Evolutionary conservation across 768 basidiomycete species (phyloP).

Genomic region (Tylopilus plumbeoviolaceoides): DNA sequence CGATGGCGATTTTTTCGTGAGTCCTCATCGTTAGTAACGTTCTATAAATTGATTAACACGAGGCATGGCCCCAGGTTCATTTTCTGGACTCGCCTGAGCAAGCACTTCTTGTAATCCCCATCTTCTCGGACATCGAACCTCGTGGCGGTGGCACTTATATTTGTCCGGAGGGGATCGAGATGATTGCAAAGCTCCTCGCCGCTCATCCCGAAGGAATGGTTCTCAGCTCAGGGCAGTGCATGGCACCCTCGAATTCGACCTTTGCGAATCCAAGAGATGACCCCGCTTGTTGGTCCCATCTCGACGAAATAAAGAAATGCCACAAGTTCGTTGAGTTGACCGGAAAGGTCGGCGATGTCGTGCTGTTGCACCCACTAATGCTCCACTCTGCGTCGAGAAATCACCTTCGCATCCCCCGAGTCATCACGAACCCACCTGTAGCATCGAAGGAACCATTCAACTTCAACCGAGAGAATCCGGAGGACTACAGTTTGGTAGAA

Average conservation of each 20-base stretch:
- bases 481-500: constrained; percentile 5
- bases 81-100: constrained; percentile 14
- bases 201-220: constrained; percentile 2
- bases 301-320: constrained; percentile 3
- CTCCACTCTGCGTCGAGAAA: constrained; percentile 63
- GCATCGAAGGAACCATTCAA: constrained; percentile 51
- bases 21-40: not conserved
- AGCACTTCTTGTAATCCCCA: not conserved
- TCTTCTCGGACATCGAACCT: not conserved
- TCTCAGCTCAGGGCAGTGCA: not conserved
- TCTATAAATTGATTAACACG: not conserved
- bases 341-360: constrained; percentile 6
- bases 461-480: constrained; percentile 18
- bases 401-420: constrained; percentile 47
- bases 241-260: constrained; percentile 6
- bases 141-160: not conserved
- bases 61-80: not conserved
- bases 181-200: constrained; percentile 3
- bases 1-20: constrained; percentile 7
- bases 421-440: constrained; percentile 67
- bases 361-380: constrained; percentile 54
- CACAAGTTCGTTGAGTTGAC: not conserved
- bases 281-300: constrained; percentile 1
- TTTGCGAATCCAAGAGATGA: constrained; percentile 2
- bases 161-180: not conserved